phyloP scores from a whole-genome alignment of 805 yeast species.

The Ascoidea asiatica region DNA sequence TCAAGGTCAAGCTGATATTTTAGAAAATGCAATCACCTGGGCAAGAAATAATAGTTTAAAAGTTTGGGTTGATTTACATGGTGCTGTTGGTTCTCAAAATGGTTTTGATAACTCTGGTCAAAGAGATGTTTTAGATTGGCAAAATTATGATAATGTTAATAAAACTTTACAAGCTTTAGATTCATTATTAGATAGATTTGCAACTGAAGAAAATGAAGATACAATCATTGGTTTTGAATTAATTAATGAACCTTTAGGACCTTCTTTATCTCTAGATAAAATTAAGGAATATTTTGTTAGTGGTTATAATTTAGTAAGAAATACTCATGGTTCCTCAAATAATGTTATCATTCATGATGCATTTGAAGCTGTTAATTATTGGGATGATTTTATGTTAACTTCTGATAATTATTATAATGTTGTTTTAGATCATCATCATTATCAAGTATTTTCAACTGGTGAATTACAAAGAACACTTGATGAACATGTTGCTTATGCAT shows the following conservation, averaged over 20 bases:
- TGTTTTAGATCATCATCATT: slow-evolving; percentile 79
- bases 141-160: slow-evolving; percentile 25
- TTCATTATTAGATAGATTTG: slow-evolving; percentile 38
- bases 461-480: slow-evolving; percentile 48
- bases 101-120: slow-evolving; percentile 77
- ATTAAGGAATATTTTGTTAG: slow-evolving; percentile 45
- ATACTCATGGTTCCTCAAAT: slow-evolving; percentile 29
- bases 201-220: slow-evolving; percentile 31
- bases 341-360: slow-evolving; percentile 60
- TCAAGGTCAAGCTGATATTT: slow-evolving; percentile 48
- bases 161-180: slow-evolving; percentile 37
- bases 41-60: slow-evolving; percentile 43
- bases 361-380: slow-evolving; percentile 38
- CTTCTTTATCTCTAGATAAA: slow-evolving; percentile 32
- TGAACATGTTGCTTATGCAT: slow-evolving; percentile 44
- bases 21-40: slow-evolving; percentile 59
- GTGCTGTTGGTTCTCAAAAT: slow-evolving; percentile 76
- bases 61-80: slow-evolving; percentile 69
- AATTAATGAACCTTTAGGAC: slow-evolving; percentile 59
- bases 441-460: slow-evolving; percentile 65
- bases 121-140: slow-evolving; percentile 36
- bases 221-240: slow-evolving; percentile 59
- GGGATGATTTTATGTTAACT: slow-evolving; percentile 31
- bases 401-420: slow-evolving; percentile 35
- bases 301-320: slow-evolving; percentile 56